Base-by-base conservation (phyloP, 306 rosid species). In the Fragaria vesca region DNA sequence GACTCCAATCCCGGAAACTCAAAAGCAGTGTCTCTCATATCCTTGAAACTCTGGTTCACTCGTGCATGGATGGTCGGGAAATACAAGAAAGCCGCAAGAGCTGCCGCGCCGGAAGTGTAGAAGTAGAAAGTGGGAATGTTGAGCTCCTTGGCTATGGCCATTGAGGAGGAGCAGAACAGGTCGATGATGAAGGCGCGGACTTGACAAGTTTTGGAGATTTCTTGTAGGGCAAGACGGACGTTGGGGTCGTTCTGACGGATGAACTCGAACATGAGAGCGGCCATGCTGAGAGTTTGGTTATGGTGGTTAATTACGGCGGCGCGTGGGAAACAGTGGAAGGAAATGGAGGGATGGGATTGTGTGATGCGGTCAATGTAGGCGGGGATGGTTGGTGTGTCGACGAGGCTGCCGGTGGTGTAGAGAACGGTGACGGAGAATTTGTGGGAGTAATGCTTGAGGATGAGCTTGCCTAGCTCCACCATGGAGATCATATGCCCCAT, bases 391-490 rank as follows among this genome's bases (percentile, higher is more conserved):
- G 85, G 65, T 1, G 54, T 28, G 81, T 80, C 66, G 3, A 9
- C 0, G 1, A 21, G 0, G 38, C 77, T 40, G 15, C 83, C 85
- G 12, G 76, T 66, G 40, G 78, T 20, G 61, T 76, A 42, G 75
- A 85, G 72, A 73, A 85, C 52, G 67, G 77, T 79, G 61, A 86
- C 47, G 54, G 79, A 74, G 83, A 74, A 80, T 28, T 66, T 51
- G 71, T 57, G 30, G 30, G 50, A 0, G 63, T 71, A 69, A 2
- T 58, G 85, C 26, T 15, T 77, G 61, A 76, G 76, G 6, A 83
- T 67, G 50, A 86, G 75, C 81, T 75, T 83, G 70, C 76, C 86
- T 1, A 86, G 73, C 86, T 86, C 87, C 2, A 86, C 85, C 86
- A 80, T 83, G 73, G 83, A 66, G 32, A 86, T 12, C 0, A 83